phyloP scores from a whole-genome alignment of 805 yeast species.

The Candida pseudoglaebosa region DNA sequence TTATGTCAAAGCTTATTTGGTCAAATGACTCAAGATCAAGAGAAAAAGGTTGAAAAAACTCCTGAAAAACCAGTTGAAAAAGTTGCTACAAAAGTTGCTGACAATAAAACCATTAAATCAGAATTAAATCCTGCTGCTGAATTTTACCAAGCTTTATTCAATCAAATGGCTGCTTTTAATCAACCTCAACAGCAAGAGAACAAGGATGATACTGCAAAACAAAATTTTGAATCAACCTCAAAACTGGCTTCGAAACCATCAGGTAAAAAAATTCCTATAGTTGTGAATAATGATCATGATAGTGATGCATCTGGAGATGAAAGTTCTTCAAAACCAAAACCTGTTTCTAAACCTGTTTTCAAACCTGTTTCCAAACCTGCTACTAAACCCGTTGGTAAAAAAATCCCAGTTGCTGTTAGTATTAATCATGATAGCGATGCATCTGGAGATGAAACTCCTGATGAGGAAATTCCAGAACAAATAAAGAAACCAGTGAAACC shows the following conservation, averaged over 20 bases:
- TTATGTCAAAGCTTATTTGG: background rate
- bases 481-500: background rate
- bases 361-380: background rate
- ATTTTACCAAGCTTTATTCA: background rate
- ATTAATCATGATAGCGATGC: background rate
- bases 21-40: background rate
- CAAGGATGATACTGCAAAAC: no score
- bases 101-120: background rate
- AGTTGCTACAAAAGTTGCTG: background rate
- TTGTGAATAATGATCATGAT: background rate
- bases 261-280: constrained; percentile 1
- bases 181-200: no score
- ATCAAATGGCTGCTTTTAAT: background rate
- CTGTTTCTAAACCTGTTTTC: background rate
- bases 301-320: background rate
- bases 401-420: constrained; percentile 1
- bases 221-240: no score
- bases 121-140: background rate
- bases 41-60: background rate
- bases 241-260: no score
- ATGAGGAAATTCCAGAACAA: background rate
- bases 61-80: background rate
- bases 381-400: background rate
- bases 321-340: background rate
- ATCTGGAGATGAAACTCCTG: constrained; percentile 1